Conservation (phyloP, 2,329 filamentous ascomycete genomes). For the Cordyceps cateniannulata region DNA sequence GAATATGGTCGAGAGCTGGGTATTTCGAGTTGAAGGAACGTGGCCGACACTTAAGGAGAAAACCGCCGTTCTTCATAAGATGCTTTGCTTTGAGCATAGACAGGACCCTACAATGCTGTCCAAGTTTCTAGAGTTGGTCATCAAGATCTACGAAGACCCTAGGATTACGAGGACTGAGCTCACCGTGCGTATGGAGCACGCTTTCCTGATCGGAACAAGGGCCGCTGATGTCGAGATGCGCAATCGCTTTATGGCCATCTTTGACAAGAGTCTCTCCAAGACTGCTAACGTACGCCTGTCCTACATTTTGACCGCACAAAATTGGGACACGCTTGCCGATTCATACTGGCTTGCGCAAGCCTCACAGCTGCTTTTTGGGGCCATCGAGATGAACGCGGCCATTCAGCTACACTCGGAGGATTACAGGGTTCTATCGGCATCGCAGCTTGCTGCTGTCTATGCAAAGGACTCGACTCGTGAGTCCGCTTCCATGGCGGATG, state of each 20-base stretch:
- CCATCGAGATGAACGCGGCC: slow-evolving; percentile 75
- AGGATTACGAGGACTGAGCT: slow-evolving; percentile 93
- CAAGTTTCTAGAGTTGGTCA: slow-evolving; percentile 92
- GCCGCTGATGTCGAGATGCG: slow-evolving; percentile 95
- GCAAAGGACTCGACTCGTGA: slow-evolving; percentile 61
- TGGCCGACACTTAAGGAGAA: slow-evolving; percentile 98
- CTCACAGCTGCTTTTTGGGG: slow-evolving; percentile 85
- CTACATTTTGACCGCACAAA: slow-evolving; percentile 86
- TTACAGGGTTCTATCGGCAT: slow-evolving; percentile 70
- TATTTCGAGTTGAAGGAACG: slow-evolving; percentile 89
- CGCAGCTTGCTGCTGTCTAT: slow-evolving; percentile 67
- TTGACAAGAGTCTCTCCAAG: slow-evolving; percentile 90
- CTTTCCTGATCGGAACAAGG: slow-evolving; percentile 90
- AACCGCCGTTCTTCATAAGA: slow-evolving; percentile 97
- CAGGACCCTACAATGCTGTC: slow-evolving; percentile 77
- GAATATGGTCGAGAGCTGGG: slow-evolving; percentile 90
- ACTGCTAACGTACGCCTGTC: slow-evolving; percentile 81
- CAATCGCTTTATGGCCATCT: slow-evolving; percentile 92
- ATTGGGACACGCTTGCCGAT: slow-evolving; percentile 92
- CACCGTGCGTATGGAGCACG: slow-evolving; percentile 94
- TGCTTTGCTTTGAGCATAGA: slow-evolving; percentile 89
- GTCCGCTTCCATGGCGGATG: slow-evolving; percentile 68
- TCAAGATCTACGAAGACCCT: slow-evolving; percentile 95
- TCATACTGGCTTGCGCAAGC: slow-evolving; percentile 97
- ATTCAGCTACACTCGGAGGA: slow-evolving; percentile 78